These are phyloP conservation scores for Fallopia convolvulus DNA, from an alignment of 148 eudicot species.

Conservation along the genomic window DNA sequence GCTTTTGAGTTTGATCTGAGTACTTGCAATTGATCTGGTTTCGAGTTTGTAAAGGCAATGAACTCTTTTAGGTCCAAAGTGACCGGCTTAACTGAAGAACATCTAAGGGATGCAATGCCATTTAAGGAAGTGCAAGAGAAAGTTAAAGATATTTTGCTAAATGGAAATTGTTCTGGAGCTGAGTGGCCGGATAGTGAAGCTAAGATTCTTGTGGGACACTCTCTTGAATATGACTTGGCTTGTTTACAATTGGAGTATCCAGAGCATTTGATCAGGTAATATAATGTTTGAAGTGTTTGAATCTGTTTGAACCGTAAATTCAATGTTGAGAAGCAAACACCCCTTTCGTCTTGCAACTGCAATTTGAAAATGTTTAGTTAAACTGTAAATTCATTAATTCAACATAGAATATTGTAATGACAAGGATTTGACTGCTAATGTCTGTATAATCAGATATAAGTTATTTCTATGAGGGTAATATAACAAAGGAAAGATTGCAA, in stretches of 20 bases:
- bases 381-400: no score
- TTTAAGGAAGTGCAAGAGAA: constrained; percentile 53
- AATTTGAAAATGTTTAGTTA: no score
- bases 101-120: constrained; percentile 60
- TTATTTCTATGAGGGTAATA: background rate
- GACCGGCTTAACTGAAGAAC: constrained; percentile 60
- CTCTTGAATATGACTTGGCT: constrained; percentile 49
- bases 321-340: no score
- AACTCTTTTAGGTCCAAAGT: constrained; percentile 33
- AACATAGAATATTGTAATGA: no score
- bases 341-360: no score
- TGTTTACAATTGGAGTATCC: constrained; percentile 59
- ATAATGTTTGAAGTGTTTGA: no score
- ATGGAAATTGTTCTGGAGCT: constrained; percentile 53
- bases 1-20: background rate
- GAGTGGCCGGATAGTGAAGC: constrained; percentile 50
- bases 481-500: no score
- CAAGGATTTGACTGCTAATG: background rate
- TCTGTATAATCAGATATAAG: background rate
- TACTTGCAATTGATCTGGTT: background rate
- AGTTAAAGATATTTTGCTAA: constrained; percentile 42
- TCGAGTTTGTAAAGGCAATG: background rate
- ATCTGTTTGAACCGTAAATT: no score
- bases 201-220: constrained; percentile 69
- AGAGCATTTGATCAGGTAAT: constrained; percentile 49